phyloP scores from a whole-genome alignment of 805 yeast genomes.

The Maudiozyma saulgeensis region DNA sequence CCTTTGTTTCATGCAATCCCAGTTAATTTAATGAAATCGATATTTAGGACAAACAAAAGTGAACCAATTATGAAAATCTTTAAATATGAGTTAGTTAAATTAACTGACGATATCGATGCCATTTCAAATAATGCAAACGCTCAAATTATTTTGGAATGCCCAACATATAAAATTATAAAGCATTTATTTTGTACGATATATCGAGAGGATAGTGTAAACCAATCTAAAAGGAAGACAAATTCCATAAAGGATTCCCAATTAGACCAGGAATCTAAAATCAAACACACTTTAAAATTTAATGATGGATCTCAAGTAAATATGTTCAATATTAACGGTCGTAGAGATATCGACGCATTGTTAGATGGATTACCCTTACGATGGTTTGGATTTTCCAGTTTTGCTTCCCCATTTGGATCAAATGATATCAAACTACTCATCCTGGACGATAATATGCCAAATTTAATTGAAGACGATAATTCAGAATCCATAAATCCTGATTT shows the following conservation, averaged over 20 bases:
- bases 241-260: constrained; percentile 2
- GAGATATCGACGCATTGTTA: constrained; percentile 27
- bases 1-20: constrained; percentile 31
- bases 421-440: constrained; percentile 28
- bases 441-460: constrained; percentile 28
- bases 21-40: constrained; percentile 21
- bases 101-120: background rate
- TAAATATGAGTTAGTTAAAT: constrained; percentile 13
- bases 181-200: constrained; percentile 29
- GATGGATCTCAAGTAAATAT: constrained; percentile 16
- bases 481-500: background rate
- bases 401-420: constrained; percentile 29
- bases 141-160: background rate
- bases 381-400: constrained; percentile 32
- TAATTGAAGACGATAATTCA: constrained; percentile 13
- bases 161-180: constrained; percentile 9
- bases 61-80: constrained; percentile 27
- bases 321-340: constrained; percentile 25
- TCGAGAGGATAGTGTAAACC: constrained; percentile 5
- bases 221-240: background rate
- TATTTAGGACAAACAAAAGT: constrained; percentile 18
- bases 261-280: constrained; percentile 6
- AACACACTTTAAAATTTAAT: constrained; percentile 27
- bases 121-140: constrained; percentile 3
- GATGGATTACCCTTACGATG: constrained; percentile 31